Evolutionary conservation across 345 rosid species (phyloP), one percentile per base, ranked within the genome.

Genomic region (Melaleuca alternifolia): DNA sequence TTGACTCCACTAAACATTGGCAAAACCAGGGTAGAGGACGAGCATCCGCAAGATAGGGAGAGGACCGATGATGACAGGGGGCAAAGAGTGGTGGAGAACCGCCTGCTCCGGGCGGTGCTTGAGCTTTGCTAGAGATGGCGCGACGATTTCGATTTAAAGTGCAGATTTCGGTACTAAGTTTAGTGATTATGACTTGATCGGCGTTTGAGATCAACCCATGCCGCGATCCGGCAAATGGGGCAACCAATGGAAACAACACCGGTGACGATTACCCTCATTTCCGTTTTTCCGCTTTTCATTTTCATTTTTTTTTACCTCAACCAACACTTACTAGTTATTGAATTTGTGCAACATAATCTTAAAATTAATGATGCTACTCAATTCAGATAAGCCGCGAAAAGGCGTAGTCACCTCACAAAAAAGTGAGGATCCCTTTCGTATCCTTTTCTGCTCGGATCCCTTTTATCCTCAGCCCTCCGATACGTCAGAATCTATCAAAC

Each of bases 201-300:
- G 10, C 20, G 3, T 28, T 62, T 62, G 76, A 62, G 76, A 30
- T 14, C 7, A 28, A 15, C 0, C 7, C 7, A 62, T 7, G 41
- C 21, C 0, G 15, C 0, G 21, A 7, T 5, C 3, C 0, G 8
- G 0, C 0, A 1, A 1, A 30, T 28, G 3, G 1, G 21, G 6
- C 6, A 3, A 18, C 16, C 18, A 15, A 13, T 15, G 6, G 15
- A 51, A 51, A 13, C 53, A 14, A 15, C 52, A 51, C 16, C 6
- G 18, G 0, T 7, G 76, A 62, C 1, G 6, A 30, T 0, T 0
- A 28, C 30, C 76, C 76, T 62, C 21, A 7, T 7, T 28, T 28
- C 28, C 1, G 2, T 1, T 6, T 2, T 7, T 14, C 6, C 41
- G 41, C 41, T 61, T 7, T 5, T 0, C 10, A 10, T 4, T 1